Percentiles rank a stretch among this genome's conserved stretches.
Evolutionary conservation across 2,329 filamentous ascomycete species (phyloP).

Genomic region (Phialophora verrucosa): DNA sequence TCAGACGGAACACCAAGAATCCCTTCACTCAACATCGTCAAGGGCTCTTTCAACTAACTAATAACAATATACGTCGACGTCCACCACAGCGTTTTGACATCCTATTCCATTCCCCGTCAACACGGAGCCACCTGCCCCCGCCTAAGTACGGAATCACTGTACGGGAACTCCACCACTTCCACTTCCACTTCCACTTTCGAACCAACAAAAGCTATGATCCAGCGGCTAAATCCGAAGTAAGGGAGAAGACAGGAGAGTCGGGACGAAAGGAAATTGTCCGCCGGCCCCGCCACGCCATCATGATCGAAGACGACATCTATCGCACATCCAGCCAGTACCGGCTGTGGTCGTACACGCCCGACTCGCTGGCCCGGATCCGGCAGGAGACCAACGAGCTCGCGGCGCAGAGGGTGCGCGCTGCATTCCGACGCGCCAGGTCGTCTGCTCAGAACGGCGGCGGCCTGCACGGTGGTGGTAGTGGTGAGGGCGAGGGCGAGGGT

Average conservation of each 20-base stretch:
- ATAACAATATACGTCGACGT: neutral
- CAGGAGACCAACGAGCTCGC: constrained; percentile 80
- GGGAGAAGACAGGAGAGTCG: neutral
- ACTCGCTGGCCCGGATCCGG: constrained; percentile 73
- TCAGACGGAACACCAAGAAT: neutral
- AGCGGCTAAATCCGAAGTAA: neutral
- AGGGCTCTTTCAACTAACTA: neutral
- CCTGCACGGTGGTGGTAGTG: neutral
- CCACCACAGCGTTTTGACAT: neutral
- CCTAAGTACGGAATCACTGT: neutral
- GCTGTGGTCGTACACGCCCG: constrained; percentile 87
- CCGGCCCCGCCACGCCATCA: constrained; percentile 45
- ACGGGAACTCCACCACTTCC: neutral
- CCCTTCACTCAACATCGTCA: neutral
- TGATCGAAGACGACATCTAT: constrained; percentile 92
- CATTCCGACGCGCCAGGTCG: constrained; percentile 57
- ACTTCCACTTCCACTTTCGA: neutral
- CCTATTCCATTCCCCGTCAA: neutral
- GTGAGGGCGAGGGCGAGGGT: constrained; percentile 19
- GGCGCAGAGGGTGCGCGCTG: constrained; percentile 67
- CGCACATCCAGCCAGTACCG: constrained; percentile 87
- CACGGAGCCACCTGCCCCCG: neutral
- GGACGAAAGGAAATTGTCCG: too few relatives aligned
- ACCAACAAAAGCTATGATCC: neutral
- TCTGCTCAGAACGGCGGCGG: constrained; percentile 45